phyloP scores from a whole-genome alignment of 768 basidiomycete species.

The Punctularia strigosozonata region DNA sequence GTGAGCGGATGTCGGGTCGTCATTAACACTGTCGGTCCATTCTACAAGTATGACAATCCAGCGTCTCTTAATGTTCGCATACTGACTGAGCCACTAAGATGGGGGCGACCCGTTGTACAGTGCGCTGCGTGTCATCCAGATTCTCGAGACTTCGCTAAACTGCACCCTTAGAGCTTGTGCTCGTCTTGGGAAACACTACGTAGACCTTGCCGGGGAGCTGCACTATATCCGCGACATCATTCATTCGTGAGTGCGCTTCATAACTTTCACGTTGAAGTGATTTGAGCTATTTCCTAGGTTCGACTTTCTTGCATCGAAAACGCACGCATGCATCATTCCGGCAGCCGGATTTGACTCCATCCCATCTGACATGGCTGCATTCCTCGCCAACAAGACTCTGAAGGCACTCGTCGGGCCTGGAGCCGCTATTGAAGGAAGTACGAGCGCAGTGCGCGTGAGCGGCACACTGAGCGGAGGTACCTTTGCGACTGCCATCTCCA shows the following conservation, averaged over 20 bases:
- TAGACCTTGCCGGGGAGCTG: slow-evolving; percentile 73
- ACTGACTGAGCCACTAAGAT: no score
- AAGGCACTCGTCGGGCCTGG: slow-evolving; percentile 29
- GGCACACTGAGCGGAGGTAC: slow-evolving; percentile 60
- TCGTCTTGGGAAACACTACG: slow-evolving; percentile 65
- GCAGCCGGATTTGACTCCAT: slow-evolving; percentile 70
- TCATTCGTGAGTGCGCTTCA: slow-evolving; percentile 28
- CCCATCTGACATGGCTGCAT: slow-evolving; percentile 60
- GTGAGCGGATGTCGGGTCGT: slow-evolving; percentile 54
- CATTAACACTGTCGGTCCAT: slow-evolving; percentile 72
- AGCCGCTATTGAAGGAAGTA: slow-evolving; percentile 39
- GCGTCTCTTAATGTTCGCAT: no score
- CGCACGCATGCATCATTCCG: slow-evolving; percentile 67
- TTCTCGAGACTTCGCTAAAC: background rate
- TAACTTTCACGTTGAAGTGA: slow-evolving; percentile 2
- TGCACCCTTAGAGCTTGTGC: slow-evolving; percentile 51
- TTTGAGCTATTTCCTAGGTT: slow-evolving; percentile 31
- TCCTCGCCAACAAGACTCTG: slow-evolving; percentile 59
- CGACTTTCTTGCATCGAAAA: slow-evolving; percentile 60
- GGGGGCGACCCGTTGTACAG: slow-evolving; percentile 64
- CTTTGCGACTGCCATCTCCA: slow-evolving; percentile 25
- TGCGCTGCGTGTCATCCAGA: slow-evolving; percentile 18
- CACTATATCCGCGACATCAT: slow-evolving; percentile 58
- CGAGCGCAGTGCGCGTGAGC: slow-evolving; percentile 33
- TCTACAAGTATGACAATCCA: no score